A percentile compares a stretch with the other conserved stretches of the same genome.
These are phyloP conservation scores for Sclerotinia minor DNA, from an alignment of 2,329 filamentous ascomycete species.

Conservation along the genomic window DNA sequence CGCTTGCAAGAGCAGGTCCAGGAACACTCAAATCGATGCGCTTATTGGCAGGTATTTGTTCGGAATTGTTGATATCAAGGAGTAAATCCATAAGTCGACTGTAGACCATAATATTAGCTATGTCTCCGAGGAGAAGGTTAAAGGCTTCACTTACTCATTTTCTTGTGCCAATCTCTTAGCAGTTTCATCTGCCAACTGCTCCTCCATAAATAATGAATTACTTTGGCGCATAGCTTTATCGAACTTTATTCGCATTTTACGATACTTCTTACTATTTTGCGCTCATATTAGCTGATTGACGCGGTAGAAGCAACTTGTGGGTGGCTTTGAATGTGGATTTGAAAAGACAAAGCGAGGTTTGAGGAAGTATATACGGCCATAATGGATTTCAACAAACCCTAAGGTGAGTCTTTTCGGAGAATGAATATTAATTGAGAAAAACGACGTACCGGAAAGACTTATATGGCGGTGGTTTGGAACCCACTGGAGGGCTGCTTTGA, in stretches of 20 bases:
- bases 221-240: constrained; percentile 77
- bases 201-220: constrained; percentile 77
- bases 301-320: background rate
- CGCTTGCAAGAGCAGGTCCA: constrained; percentile 30
- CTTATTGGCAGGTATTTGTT: constrained; percentile 72
- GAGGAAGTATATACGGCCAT: background rate
- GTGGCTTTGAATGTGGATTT: background rate
- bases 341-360: background rate
- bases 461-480: constrained; percentile 3
- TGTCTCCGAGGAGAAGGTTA: background rate
- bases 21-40: constrained; percentile 66
- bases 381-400: no score
- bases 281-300: constrained; percentile 40
- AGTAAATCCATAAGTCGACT: constrained; percentile 88
- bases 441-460: constrained; percentile 10
- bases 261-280: constrained; percentile 92
- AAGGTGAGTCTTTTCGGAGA: background rate
- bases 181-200: constrained; percentile 76
- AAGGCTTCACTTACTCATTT: constrained; percentile 71
- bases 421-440: background rate
- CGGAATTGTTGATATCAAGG: constrained; percentile 82
- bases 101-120: constrained; percentile 28
- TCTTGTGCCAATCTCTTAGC: constrained; percentile 84
- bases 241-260: constrained; percentile 81
- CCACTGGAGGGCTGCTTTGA: constrained; percentile 8